Evolutionary conservation across 495 filamentous ascomycete species (phyloP).

Genomic region (Aspergillus kassunensis): DNA sequence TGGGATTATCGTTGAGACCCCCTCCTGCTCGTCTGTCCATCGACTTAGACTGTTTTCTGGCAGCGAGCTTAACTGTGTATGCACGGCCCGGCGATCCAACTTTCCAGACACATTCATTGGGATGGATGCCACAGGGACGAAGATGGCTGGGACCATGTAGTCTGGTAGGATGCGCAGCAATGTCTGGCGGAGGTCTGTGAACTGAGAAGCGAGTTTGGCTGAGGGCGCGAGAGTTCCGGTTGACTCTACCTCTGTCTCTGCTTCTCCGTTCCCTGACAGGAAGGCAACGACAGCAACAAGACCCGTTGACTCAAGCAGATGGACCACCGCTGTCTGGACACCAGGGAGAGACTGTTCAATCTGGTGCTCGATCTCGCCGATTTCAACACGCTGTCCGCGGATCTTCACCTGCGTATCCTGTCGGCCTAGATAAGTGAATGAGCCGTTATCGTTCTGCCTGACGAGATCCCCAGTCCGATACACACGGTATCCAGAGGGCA

Average conservation of each 20-base stretch:
- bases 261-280: too few species aligned
- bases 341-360: too few species aligned
- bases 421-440: constrained; percentile 35
- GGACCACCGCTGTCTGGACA: too few species aligned
- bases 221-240: too few species aligned
- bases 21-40: too few species aligned
- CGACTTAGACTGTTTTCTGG: background rate
- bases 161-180: background rate
- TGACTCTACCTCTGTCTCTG: too few species aligned
- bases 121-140: background rate
- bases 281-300: background rate
- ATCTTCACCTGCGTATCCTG: constrained; percentile 26
- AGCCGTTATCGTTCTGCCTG: constrained; percentile 27
- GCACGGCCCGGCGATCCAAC: background rate
- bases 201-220: too few species aligned
- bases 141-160: background rate
- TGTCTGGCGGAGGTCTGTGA: background rate
- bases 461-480: constrained; percentile 30
- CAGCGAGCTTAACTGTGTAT: too few species aligned
- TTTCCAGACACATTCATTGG: background rate
- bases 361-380: constrained; percentile 31
- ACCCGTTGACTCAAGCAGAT: background rate
- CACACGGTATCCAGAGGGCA: constrained; percentile 8
- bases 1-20: too few species aligned
- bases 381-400: constrained; percentile 14